Percentiles rank a stretch among this genome's conserved stretches.
phyloP scores from a whole-genome alignment of 2,329 filamentous ascomycete genomes.

The Beauveria asiatica region DNA sequence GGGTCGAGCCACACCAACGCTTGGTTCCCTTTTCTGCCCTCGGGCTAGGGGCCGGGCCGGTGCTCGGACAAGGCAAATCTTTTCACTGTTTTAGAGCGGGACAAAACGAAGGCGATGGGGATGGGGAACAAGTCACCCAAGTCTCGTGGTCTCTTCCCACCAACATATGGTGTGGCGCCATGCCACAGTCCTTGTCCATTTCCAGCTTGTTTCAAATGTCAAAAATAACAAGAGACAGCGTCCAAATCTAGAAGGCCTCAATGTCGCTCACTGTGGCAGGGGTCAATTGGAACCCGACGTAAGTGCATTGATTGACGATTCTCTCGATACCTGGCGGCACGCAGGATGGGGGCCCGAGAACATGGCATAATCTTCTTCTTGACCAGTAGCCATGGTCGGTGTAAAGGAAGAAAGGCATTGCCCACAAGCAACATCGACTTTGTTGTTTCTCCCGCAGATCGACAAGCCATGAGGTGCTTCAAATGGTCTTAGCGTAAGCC shows the following conservation, averaged over 20 bases:
- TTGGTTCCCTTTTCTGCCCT: not conserved
- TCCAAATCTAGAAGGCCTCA: not conserved
- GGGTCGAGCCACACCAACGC: too few species aligned
- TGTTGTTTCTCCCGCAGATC: not conserved
- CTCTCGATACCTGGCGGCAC: too few species aligned
- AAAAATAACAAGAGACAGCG: slow-evolving; percentile 1
- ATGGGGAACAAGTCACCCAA: not conserved
- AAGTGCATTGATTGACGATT: not conserved
- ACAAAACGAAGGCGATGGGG: not conserved
- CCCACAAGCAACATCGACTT: not conserved
- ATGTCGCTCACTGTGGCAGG: not conserved
- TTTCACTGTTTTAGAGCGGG: too few species aligned
- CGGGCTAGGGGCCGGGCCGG: slow-evolving; percentile 6
- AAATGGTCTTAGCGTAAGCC: not conserved
- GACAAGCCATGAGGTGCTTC: slow-evolving; percentile 1
- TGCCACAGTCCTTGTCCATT: not conserved
- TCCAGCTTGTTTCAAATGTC: slow-evolving; percentile 2
- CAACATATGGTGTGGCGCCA: not conserved
- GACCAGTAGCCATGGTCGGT: too few species aligned
- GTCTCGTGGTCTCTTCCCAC: not conserved
- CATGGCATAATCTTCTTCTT: too few species aligned
- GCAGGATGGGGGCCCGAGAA: not conserved
- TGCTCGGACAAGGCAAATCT: not conserved
- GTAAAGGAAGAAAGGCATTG: not conserved
- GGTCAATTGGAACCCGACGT: not conserved